Conservation (phyloP, 495 filamentous ascomycete genomes). For the Venustampulla echinocandica region DNA sequence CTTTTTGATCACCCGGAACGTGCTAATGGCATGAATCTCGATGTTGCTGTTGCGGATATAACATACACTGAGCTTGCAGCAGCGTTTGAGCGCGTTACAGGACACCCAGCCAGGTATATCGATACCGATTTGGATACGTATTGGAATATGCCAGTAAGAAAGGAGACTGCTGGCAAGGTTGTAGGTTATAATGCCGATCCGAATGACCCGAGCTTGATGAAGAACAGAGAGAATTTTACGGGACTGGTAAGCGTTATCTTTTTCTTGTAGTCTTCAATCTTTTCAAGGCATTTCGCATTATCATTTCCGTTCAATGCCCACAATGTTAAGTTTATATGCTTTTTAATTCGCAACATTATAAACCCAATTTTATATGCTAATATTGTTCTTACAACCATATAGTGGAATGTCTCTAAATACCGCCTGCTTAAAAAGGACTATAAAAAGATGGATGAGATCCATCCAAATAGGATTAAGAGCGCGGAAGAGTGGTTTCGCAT, state of each 20-base stretch:
- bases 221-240: conserved; percentile 41
- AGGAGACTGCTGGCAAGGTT: conserved; percentile 9
- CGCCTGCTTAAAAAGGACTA: conserved; percentile 40
- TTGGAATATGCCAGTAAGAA: conserved; percentile 24
- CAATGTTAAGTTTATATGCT: no score
- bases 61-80: conserved; percentile 35
- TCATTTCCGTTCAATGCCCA: no score
- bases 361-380: neutral
- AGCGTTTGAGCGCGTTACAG: conserved; percentile 46
- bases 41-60: conserved; percentile 41
- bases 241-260: conserved; percentile 35
- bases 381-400: neutral
- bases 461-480: conserved; percentile 37
- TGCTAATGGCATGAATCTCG: conserved; percentile 42
- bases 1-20: conserved; percentile 43
- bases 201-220: conserved; percentile 36
- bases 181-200: conserved; percentile 34
- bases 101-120: conserved; percentile 36
- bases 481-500: conserved; percentile 41
- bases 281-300: no score
- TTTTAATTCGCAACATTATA: no score
- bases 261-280: no score
- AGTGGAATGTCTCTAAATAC: conserved; percentile 37
- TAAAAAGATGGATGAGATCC: conserved; percentile 42
- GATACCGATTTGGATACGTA: conserved; percentile 37